Percentiles rank a stretch among this genome's conserved stretches.
These are phyloP conservation scores for Pseudogymnoascus sp. DNA, from an alignment of 2,329 filamentous ascomycete genomes.

Conservation along the genomic window DNA sequence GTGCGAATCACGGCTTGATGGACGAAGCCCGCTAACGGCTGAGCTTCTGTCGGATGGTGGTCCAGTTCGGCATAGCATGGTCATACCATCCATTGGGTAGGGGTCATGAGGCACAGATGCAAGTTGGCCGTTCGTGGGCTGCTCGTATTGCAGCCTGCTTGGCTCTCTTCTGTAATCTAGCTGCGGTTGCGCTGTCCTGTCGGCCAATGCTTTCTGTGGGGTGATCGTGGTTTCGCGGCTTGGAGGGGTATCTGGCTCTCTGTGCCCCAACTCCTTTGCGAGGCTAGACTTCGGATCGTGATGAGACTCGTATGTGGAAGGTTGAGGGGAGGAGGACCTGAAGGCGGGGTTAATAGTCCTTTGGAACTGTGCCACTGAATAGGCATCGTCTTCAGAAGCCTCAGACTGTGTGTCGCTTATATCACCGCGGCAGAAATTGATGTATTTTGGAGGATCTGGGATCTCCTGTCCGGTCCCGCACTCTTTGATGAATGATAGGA, in stretches of 20 bases:
- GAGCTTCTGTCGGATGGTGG: conserved; percentile 64
- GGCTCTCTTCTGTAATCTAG: conserved; percentile 11
- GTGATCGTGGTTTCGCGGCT: conserved; percentile 46
- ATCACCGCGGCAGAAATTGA: conserved; percentile 95
- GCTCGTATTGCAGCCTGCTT: conserved; percentile 12
- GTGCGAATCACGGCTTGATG: conserved; percentile 68
- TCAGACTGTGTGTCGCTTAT: conserved; percentile 74
- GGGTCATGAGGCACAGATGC: conserved; percentile 79
- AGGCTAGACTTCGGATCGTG: conserved; percentile 75
- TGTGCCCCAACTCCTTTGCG: conserved; percentile 60
- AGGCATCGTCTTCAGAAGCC: conserved; percentile 76
- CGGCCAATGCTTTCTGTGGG: conserved; percentile 40
- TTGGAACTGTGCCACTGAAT: conserved; percentile 93
- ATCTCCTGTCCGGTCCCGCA: conserved; percentile 93
- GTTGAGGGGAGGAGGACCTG: conserved; percentile 90
- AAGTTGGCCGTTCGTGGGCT: conserved; percentile 54
- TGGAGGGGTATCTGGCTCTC: conserved; percentile 39
- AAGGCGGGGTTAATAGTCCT: conserved; percentile 93
- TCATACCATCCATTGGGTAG: conserved; percentile 93
- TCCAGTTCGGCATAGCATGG: conserved; percentile 83
- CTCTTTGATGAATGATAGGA: conserved; percentile 79
- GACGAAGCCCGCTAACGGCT: conserved; percentile 58
- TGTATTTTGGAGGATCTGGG: conserved; percentile 92
- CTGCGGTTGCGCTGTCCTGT: conserved; percentile 21
- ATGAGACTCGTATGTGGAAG: conserved; percentile 86